phyloP scores from a whole-genome alignment of 331 rosid species.

The Stylosanthes scabra region DNA sequence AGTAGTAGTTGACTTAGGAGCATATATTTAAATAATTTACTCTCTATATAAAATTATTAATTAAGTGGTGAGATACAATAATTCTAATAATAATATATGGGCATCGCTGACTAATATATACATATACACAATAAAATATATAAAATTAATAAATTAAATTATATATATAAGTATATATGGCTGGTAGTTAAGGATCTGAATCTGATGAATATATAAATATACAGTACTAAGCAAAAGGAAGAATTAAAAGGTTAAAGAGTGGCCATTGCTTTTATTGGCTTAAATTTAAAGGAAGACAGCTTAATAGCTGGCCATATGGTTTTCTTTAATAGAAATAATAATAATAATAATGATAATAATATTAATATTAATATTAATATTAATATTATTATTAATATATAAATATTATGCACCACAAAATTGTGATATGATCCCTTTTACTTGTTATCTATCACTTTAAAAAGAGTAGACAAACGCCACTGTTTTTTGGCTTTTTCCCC shows the following conservation, averaged over 20 bases:
- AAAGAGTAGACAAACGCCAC: not conserved
- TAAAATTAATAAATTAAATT: conserved; percentile 14
- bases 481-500: not conserved
- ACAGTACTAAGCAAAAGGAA: conserved; percentile 19
- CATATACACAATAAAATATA: not conserved
- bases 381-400: too few species aligned
- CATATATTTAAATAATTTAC: not conserved
- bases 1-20: conserved; percentile 40
- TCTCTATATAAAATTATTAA: too few species aligned
- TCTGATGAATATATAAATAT: not conserved
- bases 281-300: conserved; percentile 43
- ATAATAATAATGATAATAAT: too few species aligned
- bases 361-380: too few species aligned
- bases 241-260: not conserved
- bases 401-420: not conserved
- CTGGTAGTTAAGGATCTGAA: conserved; percentile 33
- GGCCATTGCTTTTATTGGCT: conserved; percentile 34
- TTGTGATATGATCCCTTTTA: not conserved
- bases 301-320: conserved; percentile 43
- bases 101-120: not conserved
- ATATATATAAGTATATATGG: conserved; percentile 1
- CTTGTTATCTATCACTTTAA: conserved; percentile 21
- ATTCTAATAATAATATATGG: not conserved
- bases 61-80: too few species aligned
- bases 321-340: not conserved